Conservation (phyloP, 1,284 basidiomycete genomes). For the Cutaneotrichosporon sp. region DNA sequence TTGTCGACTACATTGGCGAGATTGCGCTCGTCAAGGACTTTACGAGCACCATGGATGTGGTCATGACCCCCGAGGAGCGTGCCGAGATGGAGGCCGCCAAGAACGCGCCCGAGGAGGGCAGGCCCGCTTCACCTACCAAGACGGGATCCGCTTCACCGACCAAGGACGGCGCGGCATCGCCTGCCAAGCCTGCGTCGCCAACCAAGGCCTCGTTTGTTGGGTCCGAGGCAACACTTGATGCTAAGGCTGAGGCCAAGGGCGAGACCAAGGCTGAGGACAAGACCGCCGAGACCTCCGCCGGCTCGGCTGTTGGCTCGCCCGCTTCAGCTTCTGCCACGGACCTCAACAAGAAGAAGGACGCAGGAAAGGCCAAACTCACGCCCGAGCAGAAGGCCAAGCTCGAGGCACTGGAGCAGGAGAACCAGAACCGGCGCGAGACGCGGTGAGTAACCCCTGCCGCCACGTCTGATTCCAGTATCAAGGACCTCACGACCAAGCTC, state of each 20-base stretch:
- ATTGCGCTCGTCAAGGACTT: slow-evolving; percentile 79
- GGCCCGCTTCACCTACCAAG: slow-evolving; percentile 23
- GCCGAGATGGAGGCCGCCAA: slow-evolving; percentile 70
- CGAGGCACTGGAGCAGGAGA: slow-evolving; percentile 73
- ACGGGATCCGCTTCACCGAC: slow-evolving; percentile 30
- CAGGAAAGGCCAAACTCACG: slow-evolving; percentile 62
- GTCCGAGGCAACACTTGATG: neutral
- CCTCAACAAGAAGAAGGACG: slow-evolving; percentile 35
- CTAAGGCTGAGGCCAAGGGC: slow-evolving; percentile 10
- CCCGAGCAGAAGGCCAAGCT: slow-evolving; percentile 82
- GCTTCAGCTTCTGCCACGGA: slow-evolving; percentile 27
- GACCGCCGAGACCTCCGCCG: slow-evolving; percentile 4
- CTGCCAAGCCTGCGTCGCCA: slow-evolving; percentile 2
- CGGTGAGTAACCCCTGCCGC: slow-evolving; percentile 53
- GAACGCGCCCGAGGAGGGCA: slow-evolving; percentile 29
- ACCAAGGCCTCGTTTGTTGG: neutral
- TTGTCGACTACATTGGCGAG: slow-evolving; percentile 84
- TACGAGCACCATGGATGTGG: slow-evolving; percentile 53
- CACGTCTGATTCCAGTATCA: slow-evolving; percentile 52
- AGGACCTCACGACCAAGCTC: slow-evolving; percentile 71
- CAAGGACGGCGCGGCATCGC: slow-evolving; percentile 20
- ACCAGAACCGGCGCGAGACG: slow-evolving; percentile 71
- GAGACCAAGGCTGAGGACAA: neutral
- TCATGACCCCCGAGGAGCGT: slow-evolving; percentile 81
- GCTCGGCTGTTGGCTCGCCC: slow-evolving; percentile 24